Base-by-base conservation (phyloP, 805 yeast genomes). In the Pichia scutulata region DNA sequence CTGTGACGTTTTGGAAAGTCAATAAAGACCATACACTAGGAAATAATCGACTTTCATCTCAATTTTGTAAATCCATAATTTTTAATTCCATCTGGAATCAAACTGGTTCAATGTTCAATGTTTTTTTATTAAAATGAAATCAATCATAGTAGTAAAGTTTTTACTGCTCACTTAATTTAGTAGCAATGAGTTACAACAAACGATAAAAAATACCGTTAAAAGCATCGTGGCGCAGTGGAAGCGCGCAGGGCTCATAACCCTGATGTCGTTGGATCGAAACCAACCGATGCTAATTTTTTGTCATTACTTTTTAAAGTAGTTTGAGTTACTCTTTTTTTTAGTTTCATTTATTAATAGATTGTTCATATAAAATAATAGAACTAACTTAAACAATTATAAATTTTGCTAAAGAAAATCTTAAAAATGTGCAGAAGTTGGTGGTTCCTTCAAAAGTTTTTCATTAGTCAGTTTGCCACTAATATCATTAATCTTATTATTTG, bases 161-260 rank as follows among this genome's bases (percentile, higher is more conserved):
- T n/a, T n/a, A n/a, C n/a, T n/a, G n/a, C n/a, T n/a, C n/a, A n/a
- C n/a, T n/a, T n/a, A n/a, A n/a, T n/a, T n/a, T n/a, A n/a, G n/a
- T n/a, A n/a, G n/a, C n/a, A n/a, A n/a, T n/a, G n/a, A n/a, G n/a
- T n/a, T n/a, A n/a, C n/a, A n/a, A n/a, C n/a, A n/a, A n/a, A n/a
- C n/a, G n/a, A n/a, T n/a, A n/a, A n/a, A n/a, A n/a, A 33, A 21
- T 22, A 16, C 4, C 18, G 4, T 28, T 13, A 28, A 26, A 26
- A 85, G 93, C 93, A 89, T 85, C 85, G 89, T 86, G 92, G 92
- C 92, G 93, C 92, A 86, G 93, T 83, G 93, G 95, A 85, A 86
- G 92, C 93, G 93, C 92, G 92, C 92, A 84, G 93, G 93, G 95
- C 95, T 86, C 95, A 86, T 86, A 86, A 86, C 95, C 92, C 93